Evolutionary conservation across 495 filamentous ascomycete genomes (phyloP), one percentile per base, ranked within the genome.

Genomic region (Letharia columbiana): DNA sequence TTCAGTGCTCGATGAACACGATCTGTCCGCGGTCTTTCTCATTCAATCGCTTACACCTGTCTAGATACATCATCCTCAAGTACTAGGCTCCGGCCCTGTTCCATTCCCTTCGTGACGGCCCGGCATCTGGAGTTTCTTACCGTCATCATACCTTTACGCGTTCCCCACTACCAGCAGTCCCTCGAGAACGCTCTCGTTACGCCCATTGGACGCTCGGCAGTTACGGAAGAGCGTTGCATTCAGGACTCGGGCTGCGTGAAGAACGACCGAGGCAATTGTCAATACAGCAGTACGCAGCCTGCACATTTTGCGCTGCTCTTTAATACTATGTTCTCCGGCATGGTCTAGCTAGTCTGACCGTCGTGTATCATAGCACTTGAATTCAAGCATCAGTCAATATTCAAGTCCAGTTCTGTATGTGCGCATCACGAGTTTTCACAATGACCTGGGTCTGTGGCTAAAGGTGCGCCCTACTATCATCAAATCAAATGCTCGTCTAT

Each of bases 31-130:
- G 20, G 7, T 33, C 5, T 35, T 23, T 31, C 23, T 18, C 44
- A 31, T 6, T 39, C 49, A 20, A 42, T 12, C 28, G 64, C 70
- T 76, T 58, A 75, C 67, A 61, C 42, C 39, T 45, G 56, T 28
- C 40, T 37, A 84, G 81, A 54, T 84, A 84, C 76, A 83, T 83
- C 66, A 84, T 84, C 66, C 78, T 84, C 68, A 84, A 84, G 71
- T 81, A 82, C 71, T 84, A 81, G 62, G 23, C 12, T 52, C 40
- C 44, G 13, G 18, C 31, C 18, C 20, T 12, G 12, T 54, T 52
- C 63, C 57, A 60, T 50, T 66, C 66, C n/a, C 40, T 64, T 41
- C 23, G 31, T 44, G 33, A 44, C 28, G 40, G 37, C 54, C 15
- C 49, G 47, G 62, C 66, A 58, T 52, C 58, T 45, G 44, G 45